Evolutionary conservation across 768 basidiomycete species (phyloP).

Genomic region (Boletus rex-veris): DNA sequence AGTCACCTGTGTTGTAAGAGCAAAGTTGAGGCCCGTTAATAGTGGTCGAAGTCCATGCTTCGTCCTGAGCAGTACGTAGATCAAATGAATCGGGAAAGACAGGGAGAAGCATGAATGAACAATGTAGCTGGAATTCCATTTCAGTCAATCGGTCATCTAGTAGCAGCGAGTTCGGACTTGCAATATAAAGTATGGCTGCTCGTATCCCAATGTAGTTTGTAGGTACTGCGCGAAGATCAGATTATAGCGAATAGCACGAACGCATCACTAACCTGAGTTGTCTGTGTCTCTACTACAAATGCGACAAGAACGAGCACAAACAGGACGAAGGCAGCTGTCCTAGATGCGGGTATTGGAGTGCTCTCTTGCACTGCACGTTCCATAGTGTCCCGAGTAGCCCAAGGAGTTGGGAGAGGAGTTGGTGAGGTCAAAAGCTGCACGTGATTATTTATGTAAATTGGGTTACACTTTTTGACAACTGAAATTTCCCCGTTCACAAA

Average conservation of each 20-base stretch:
- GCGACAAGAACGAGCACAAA: conserved; percentile 62
- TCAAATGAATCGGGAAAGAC: conserved; percentile 79
- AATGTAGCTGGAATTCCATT: conserved; percentile 55
- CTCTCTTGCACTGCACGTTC: not conserved
- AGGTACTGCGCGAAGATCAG: conserved; percentile 55
- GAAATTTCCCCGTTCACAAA: not conserved
- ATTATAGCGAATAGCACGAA: not conserved
- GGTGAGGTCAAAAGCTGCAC: too few species aligned
- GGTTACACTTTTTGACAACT: too few species aligned
- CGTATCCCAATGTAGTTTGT: conserved; percentile 70
- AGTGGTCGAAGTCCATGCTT: conserved; percentile 47
- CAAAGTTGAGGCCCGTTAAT: conserved; percentile 47
- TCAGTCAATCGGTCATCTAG: not conserved
- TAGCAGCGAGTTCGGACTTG: conserved; percentile 35
- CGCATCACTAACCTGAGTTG: conserved; percentile 57
- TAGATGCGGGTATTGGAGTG: conserved; percentile 14
- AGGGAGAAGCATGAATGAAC: conserved; percentile 80
- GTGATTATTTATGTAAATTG: too few species aligned
- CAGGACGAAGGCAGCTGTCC: conserved; percentile 46
- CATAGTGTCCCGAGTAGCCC: not conserved
- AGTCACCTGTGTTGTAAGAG: conserved; percentile 37
- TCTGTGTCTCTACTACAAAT: conserved; percentile 74
- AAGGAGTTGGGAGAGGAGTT: too few species aligned
- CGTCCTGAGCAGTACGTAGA: conserved; percentile 54
- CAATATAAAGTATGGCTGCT: conserved; percentile 90